These are phyloP conservation scores for Amanita rimosa DNA, from an alignment of 768 basidiomycete species.

Conservation along the genomic window DNA sequence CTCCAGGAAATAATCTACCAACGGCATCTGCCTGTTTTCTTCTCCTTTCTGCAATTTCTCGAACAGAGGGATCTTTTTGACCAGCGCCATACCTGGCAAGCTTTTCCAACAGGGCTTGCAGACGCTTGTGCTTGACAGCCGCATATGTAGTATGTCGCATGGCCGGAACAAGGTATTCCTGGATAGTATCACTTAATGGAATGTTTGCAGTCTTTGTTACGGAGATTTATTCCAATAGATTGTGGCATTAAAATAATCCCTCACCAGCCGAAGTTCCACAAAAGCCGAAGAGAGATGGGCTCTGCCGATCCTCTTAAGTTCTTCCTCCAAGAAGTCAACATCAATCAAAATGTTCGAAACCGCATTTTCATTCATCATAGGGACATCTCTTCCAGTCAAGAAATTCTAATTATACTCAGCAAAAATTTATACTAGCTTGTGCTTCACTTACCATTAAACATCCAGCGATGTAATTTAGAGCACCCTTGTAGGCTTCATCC, in stretches of 20 bases:
- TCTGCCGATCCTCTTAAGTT: conserved; percentile 67
- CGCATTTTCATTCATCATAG: conserved; percentile 81
- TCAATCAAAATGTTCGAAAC: conserved; percentile 80
- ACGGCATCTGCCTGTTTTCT: conserved; percentile 72
- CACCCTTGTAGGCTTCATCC: conserved; percentile 81
- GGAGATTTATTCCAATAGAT: neutral
- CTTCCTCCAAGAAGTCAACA: conserved; percentile 81
- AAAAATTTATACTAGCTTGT: neutral
- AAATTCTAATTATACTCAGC: conserved; percentile 44
- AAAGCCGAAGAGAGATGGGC: conserved; percentile 64
- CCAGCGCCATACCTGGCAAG: conserved; percentile 55
- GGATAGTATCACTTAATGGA: conserved; percentile 59
- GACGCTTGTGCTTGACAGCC: conserved; percentile 55
- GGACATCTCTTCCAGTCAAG: conserved; percentile 62
- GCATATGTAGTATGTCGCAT: conserved; percentile 57
- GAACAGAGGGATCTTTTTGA: conserved; percentile 44
- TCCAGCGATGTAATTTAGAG: conserved; percentile 79
- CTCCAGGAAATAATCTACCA: conserved; percentile 62
- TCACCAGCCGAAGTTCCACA: conserved; percentile 66
- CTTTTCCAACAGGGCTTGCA: conserved; percentile 72
- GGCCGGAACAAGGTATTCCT: conserved; percentile 67
- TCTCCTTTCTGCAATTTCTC: conserved; percentile 61
- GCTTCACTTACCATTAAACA: conserved; percentile 66
- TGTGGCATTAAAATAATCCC: conserved; percentile 11
- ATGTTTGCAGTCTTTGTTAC: conserved; percentile 53